Evolutionary conservation across 768 basidiomycete species (phyloP), one percentile per base, ranked within the genome.

Genomic region (Wakefieldia striispora): DNA sequence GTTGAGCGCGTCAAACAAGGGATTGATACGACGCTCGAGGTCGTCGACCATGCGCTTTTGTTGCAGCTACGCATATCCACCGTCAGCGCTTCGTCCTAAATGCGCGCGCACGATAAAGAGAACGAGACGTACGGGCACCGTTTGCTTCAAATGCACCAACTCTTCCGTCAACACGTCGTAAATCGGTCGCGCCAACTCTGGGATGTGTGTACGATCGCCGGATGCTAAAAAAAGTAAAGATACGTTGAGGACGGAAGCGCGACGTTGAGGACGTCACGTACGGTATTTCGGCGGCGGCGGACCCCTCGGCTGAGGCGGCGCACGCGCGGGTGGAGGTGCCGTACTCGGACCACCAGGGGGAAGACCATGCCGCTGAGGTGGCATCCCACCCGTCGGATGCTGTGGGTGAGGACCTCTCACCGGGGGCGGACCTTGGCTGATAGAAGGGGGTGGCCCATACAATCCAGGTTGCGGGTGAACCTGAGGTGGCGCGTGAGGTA

Each of bases 161-260:
- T 88, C 83, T 40, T 75, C 75, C 19, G 75, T 75, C 34, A 97
- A 72, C 16, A 87, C 74, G 43, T 81, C 75, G 54, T 76, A 93
- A 43, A 88, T 82, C 1, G 86, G 83, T 49, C 74, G 67, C 19
- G 79, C 75, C 40, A 76, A 71, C 9, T 85, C 82, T 1, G 93
- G 87, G 45, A 97, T 97, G 66, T 97, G 95, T n/a, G 80, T 82
- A 23, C 94, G 79, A 65, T 98, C 95, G 47, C 95, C 95, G 44
- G 84, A 77, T 37, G 95, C 93, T 95, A 63, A 46, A 44, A 24
- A 2, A 36, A 34, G 23, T 43, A 6, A 9, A n/a, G 26, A 3
- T 3, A 26, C 14, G 23, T 13, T 45, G 11, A 53, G 19, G 2
- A 12, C 46, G 7, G 17, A 33, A 36, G 26, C 13, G 1, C 2